Conservation (phyloP, 352 stramenopile species). For the Phytopythium boreale region DNA sequence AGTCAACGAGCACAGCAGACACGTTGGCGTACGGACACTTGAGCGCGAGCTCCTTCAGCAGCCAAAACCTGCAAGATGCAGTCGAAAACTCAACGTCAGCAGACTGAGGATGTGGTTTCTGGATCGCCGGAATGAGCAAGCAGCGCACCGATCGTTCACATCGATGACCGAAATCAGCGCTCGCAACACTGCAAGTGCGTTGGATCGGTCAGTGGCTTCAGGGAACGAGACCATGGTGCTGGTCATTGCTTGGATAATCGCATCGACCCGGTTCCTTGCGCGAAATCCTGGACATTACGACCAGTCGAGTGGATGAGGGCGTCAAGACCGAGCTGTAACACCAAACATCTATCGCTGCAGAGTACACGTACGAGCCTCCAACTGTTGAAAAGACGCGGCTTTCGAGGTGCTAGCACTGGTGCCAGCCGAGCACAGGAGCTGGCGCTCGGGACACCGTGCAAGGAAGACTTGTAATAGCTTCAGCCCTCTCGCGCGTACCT, state of each 20-base stretch:
- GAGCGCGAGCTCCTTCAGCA: slow-evolving; percentile 37
- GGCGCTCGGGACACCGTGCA: slow-evolving; percentile 10
- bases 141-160: slow-evolving; percentile 29
- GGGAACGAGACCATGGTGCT: slow-evolving; percentile 72
- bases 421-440: not conserved
- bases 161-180: slow-evolving; percentile 34
- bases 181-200: slow-evolving; percentile 33
- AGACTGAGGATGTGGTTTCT: not conserved
- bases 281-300: slow-evolving; percentile 24
- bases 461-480: slow-evolving; percentile 19
- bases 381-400: not conserved
- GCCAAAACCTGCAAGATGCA: slow-evolving; percentile 31
- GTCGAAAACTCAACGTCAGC: not conserved
- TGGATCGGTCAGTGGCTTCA: slow-evolving; percentile 34
- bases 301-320: not conserved
- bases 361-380: slow-evolving; percentile 1
- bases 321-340: no score
- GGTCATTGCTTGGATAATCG: slow-evolving; percentile 55
- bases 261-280: slow-evolving; percentile 48
- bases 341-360: not conserved
- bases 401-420: not conserved
- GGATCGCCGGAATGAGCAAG: not conserved
- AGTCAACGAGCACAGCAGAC: slow-evolving; percentile 58
- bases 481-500: slow-evolving; percentile 33
- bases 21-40: slow-evolving; percentile 78